Base-by-base conservation (phyloP, 192 early-diverging fungal genomes). In the Coemansia sp. region DNA sequence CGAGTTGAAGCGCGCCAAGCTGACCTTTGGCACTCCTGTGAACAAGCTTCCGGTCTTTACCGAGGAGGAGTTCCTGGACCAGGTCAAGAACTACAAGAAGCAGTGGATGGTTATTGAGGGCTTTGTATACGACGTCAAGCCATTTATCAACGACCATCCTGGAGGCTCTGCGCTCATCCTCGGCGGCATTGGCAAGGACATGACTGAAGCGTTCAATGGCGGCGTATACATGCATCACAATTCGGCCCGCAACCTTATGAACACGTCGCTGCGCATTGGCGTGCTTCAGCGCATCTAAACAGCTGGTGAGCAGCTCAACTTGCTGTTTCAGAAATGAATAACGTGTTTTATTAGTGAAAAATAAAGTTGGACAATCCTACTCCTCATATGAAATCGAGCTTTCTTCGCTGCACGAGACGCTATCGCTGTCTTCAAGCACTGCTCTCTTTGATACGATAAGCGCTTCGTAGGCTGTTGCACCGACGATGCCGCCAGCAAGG, bases 151-250 rank as follows among this genome's bases (percentile, higher is more conserved):
- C 57, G 86, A 93, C 47, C 95, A 97, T 69, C 95, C 95, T 10
- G 95, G 95, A 63, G 95, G 94, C 62, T 70, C 75, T 39, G 85
- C 84, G 17, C 87, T 90, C 64, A 76, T 96, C 64, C 80, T 83
- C 23, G 75, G 82, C 58, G 86, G 79, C 25, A 81, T 95, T 32
- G 95, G 95, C 63, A 90, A 91, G 71, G 93, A 97, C 67, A 87
- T 89, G 68, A 94, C 94, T 7, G 83, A 79, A 12, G 82, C 90
- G 2, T 96, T 96, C 82, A 92, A 96, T 62, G 94, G 95, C 19
- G 93, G 90, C 54, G 84, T 96, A 14, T 95, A 97, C 75, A 82
- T 90, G 68, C 95, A 97, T 72, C 86, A 88, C 67, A 96, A 93
- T 62, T 93, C 91, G 27, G 94, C 94, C 2, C 82, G 92, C 48